Conservation (phyloP, 768 basidiomycete species). For the Termitomyces sp. region DNA sequence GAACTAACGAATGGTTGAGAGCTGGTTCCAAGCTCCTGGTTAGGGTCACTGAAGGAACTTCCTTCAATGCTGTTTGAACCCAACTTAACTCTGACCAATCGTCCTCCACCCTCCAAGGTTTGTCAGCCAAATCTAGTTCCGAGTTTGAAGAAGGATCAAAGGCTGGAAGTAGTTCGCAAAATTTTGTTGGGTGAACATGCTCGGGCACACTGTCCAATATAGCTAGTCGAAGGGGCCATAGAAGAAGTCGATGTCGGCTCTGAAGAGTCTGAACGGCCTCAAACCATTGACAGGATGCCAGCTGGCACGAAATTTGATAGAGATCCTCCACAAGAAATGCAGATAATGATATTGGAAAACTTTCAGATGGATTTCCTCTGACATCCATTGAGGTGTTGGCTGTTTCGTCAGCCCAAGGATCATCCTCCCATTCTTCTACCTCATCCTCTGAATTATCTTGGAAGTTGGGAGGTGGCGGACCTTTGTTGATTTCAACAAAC, state of each 20-base stretch:
- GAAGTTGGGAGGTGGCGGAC: slow-evolving; percentile 24
- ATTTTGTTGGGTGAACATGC: slow-evolving; percentile 62
- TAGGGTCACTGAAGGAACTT: slow-evolving; percentile 16
- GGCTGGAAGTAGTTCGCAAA: slow-evolving; percentile 58
- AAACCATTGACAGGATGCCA: slow-evolving; percentile 65
- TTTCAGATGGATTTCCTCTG: slow-evolving; percentile 24
- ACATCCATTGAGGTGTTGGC: slow-evolving; percentile 22
- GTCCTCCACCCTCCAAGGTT: slow-evolving; percentile 45
- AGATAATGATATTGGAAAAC: slow-evolving; percentile 50
- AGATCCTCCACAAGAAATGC: slow-evolving; percentile 63
- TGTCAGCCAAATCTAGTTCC: slow-evolving; percentile 33
- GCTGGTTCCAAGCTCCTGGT: background rate
- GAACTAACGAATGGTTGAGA: slow-evolving; percentile 5
- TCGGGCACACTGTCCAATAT: slow-evolving; percentile 76
- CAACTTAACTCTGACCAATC: slow-evolving; percentile 59
- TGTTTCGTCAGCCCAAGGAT: slow-evolving; percentile 65
- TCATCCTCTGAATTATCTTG: slow-evolving; percentile 43
- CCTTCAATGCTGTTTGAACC: slow-evolving; percentile 38
- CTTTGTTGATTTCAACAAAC: slow-evolving; percentile 59
- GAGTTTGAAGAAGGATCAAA: slow-evolving; percentile 44
- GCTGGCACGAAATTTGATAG: slow-evolving; percentile 51
- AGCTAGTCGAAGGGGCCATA: slow-evolving; percentile 69
- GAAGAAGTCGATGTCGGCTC: slow-evolving; percentile 44
- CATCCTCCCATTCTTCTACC: slow-evolving; percentile 72
- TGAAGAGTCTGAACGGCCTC: slow-evolving; percentile 55